Percentiles rank a stretch among this genome's conserved stretches.
phyloP scores from a whole-genome alignment of 768 basidiomycete species.

The Calocybe cyanea region DNA sequence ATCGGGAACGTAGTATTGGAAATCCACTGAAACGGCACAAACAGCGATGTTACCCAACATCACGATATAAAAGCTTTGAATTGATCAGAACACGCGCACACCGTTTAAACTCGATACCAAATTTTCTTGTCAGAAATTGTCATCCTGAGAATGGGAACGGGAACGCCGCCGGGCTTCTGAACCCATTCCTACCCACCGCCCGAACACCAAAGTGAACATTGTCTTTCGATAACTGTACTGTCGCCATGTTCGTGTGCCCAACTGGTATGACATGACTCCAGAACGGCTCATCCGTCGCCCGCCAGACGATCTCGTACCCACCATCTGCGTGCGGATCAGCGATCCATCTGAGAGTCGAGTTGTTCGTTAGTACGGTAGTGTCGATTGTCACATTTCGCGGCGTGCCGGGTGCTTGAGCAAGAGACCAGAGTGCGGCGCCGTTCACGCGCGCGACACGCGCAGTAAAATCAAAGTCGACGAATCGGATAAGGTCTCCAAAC shows the following conservation, averaged over 20 bases:
- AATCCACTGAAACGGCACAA: too few species aligned
- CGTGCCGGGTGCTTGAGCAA: slow-evolving; percentile 53
- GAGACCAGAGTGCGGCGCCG: slow-evolving; percentile 50
- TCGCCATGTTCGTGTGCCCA: slow-evolving; percentile 36
- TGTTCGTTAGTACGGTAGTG: slow-evolving; percentile 47
- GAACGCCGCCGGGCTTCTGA: slow-evolving; percentile 47
- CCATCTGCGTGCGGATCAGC: slow-evolving; percentile 34
- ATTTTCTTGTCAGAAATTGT: too few species aligned
- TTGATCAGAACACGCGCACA: too few species aligned
- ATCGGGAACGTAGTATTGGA: too few species aligned
- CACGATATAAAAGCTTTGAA: too few species aligned
- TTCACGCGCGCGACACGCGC: slow-evolving; percentile 49
- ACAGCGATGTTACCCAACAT: too few species aligned
- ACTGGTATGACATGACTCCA: slow-evolving; percentile 51
- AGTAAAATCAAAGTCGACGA: slow-evolving; percentile 49
- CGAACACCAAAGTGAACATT: slow-evolving; percentile 48
- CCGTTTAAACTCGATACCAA: too few species aligned
- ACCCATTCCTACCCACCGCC: slow-evolving; percentile 49
- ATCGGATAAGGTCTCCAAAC: slow-evolving; percentile 52
- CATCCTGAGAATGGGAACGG: too few species aligned
- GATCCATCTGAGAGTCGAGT: slow-evolving; percentile 48
- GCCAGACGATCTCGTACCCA: slow-evolving; percentile 51
- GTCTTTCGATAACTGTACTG: slow-evolving; percentile 44
- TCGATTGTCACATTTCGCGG: slow-evolving; percentile 45
- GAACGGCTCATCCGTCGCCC: slow-evolving; percentile 40